Evolutionary conservation across 495 filamentous ascomycete species (phyloP), one percentile per base, ranked within the genome.

Genomic region (Aspergillus kassunensis): DNA sequence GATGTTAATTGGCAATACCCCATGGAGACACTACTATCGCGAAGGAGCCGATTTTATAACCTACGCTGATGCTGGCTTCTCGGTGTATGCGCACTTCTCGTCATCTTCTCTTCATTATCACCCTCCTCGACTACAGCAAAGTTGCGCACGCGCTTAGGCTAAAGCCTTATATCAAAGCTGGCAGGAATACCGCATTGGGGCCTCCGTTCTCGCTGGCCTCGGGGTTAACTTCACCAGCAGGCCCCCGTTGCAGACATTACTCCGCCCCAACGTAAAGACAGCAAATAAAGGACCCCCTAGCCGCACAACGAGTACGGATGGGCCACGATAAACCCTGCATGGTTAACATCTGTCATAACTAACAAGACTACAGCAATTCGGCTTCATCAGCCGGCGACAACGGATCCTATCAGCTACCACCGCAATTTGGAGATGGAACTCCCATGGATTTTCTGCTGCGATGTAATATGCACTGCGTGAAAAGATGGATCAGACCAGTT

Each of bases 321-420:
- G 34, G 15, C 34, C 13, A 37, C 34, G 34, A 37, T 37, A n/a
- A 37, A 37, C n/a, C 34, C 34, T n/a, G 34, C 34, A 16, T 37
- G 34, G 34, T 37, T 37, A 15, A 37, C 34, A 6, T 37, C 18
- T 27, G 24, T 4, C 24, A 27, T 27, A 27, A 27, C 24, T 27
- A 27, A 27, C 24, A 27, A 4, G 24, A 37, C 18, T 16, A 16
- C 8, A 37, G 34, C 34, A 18, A 37, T 37, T 18, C 34, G 34
- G n/a, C n/a, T 37, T 16, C 34, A 37, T 16, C n/a, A 16, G n/a
- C 12, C 34, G 13, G 42, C 25, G 24, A 56, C 51, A 40, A 35
- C 47, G 47, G 48, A 46, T 51, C 34, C n/a, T 37, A 37, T 16
- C 34, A 37, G 3, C 34, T 15, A 5, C 34, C 34, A 16, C 34